Conservation (phyloP, 1,284 basidiomycete species). For the Thelephora terrestris region DNA sequence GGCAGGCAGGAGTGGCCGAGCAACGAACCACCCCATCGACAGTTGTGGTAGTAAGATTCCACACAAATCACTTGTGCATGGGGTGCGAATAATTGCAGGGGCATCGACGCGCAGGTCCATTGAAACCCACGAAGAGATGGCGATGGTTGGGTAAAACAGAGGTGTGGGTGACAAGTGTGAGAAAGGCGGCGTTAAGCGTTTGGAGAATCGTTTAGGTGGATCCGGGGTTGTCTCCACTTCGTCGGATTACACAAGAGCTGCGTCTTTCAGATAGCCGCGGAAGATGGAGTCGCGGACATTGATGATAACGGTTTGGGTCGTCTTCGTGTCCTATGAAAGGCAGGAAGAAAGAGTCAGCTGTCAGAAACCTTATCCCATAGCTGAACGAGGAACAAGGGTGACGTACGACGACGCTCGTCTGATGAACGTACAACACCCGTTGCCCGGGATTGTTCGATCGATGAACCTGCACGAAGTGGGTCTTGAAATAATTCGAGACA, state of each 20-base stretch:
- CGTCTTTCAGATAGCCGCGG: constrained; percentile 25
- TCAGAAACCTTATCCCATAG: neutral
- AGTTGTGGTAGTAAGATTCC: no score
- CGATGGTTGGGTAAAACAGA: no score
- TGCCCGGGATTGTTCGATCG: constrained; percentile 67
- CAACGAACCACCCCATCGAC: no score
- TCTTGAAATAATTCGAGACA: constrained; percentile 72
- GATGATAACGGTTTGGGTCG: constrained; percentile 71
- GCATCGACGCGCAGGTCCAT: no score
- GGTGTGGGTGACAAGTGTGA: no score
- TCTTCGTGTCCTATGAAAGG: constrained; percentile 55
- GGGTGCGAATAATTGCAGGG: no score
- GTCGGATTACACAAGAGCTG: constrained; percentile 20
- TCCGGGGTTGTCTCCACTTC: no score
- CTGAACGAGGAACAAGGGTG: neutral
- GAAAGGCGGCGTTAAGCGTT: no score
- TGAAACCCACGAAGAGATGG: no score
- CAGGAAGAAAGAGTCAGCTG: neutral
- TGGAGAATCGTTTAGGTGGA: no score
- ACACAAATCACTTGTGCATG: no score
- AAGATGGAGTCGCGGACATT: constrained; percentile 39
- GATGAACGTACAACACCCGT: constrained; percentile 67
- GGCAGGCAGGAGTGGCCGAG: no score
- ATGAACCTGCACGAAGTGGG: constrained; percentile 76
- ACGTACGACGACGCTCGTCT: constrained; percentile 70